Evolutionary conservation across 2,329 filamentous ascomycete genomes (phyloP), one percentile per base, ranked within the genome.

Genomic region (Aureobasidium uvarum): DNA sequence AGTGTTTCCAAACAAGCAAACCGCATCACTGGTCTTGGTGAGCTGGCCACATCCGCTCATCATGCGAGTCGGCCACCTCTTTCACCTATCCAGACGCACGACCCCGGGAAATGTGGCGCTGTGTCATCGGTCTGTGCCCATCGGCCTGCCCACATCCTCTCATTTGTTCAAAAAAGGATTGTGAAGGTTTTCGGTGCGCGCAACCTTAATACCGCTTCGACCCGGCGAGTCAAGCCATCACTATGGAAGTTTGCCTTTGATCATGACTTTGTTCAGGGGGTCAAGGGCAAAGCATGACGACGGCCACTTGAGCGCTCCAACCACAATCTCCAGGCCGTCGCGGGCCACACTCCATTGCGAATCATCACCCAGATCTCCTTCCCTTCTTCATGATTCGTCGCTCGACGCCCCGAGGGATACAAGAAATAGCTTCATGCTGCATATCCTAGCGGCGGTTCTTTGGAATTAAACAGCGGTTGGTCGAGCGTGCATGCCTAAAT

Each of bases 111-210:
- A 36, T 65, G 63, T 56, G 43, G 52, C 52, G 52, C 54, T 51
- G 38, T 63, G 33, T 52, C 48, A 46, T 48, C 25, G 16, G 62
- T 64, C 62, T 52, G 62, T 64, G 62, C 62, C 23, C 41, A 60
- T 58, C 28, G 39, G 43, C 56, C 11, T 45, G 18, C 41, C 43
- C 52, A 65, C 38, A 25, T 36, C 48, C 38, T 58, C 43, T 65
- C 36, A 65, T 50, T 65, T 54, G 43, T 59, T 25, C 39, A 20
- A 54, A 58, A 51, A 59, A 51, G 52, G 52, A 65, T 48, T 31
- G 39, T 41, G 41, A 54, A 51, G 45, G 54, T 54, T 65, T 64
- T 65, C 63, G 63, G 63, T 51, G 48, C 63, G 36, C 52, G 41
- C 63, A 65, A 65, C 63, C 54, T 65, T 48, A 55, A 39, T 64